These are phyloP conservation scores for Aspergillus thermomutatus DNA, from an alignment of 2,329 filamentous ascomycete genomes.

Conservation along the genomic window DNA sequence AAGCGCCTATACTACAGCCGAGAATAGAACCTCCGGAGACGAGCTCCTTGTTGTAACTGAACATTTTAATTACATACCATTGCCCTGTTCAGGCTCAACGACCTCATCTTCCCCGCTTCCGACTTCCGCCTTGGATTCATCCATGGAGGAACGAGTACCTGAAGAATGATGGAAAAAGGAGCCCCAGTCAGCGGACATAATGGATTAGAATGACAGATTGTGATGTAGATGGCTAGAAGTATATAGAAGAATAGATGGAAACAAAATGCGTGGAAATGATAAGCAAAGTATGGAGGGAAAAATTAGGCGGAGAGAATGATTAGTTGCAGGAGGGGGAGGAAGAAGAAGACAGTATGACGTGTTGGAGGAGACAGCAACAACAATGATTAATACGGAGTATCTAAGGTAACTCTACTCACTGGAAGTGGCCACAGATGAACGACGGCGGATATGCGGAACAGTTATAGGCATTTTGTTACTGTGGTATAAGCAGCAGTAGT, in stretches of 20 bases:
- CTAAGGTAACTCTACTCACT: constrained; percentile 30
- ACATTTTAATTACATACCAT: constrained; percentile 59
- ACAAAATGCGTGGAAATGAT: not conserved
- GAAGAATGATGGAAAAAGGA: constrained; percentile 17
- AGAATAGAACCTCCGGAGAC: not conserved
- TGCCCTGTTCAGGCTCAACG: constrained; percentile 89
- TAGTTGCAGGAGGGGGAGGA: not conserved
- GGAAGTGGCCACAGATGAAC: constrained; percentile 30
- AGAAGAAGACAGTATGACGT: constrained; percentile 16
- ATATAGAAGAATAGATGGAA: constrained; percentile 1
- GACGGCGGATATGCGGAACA: constrained; percentile 35
- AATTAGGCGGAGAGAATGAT: not conserved
- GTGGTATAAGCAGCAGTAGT: not conserved
- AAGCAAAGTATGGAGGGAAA: not conserved
- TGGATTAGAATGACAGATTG: constrained; percentile 1
- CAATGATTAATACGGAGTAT: not conserved
- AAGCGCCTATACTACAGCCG: not conserved
- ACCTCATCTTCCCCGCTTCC: constrained; percentile 68
- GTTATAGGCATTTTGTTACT: constrained; percentile 22
- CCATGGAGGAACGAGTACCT: constrained; percentile 54
- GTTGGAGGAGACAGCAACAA: constrained; percentile 4
- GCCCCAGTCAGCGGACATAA: constrained; percentile 27
- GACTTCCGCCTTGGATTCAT: constrained; percentile 45
- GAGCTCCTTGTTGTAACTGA: not conserved
- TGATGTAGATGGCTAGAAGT: not conserved